Conservation (phyloP, 208 protist species). For the Borovskyia barvae region DNA sequence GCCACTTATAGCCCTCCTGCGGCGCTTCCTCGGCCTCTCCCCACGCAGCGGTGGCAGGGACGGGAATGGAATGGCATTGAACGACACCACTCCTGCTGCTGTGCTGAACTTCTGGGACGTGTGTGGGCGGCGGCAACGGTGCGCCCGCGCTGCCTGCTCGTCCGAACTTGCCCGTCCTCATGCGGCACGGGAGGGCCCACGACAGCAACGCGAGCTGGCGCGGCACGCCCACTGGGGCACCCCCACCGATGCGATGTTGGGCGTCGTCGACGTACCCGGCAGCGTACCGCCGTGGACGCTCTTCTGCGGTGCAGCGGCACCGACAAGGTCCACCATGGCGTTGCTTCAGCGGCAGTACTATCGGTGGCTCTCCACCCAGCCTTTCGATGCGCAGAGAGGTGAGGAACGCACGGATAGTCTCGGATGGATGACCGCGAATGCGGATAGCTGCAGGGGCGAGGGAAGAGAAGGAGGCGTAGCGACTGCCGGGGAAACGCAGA, state of each 20-base stretch:
- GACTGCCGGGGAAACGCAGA: too few relatives aligned
- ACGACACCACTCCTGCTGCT: neutral
- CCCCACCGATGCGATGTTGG: slow-evolving; percentile 44
- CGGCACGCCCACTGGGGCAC: slow-evolving; percentile 28
- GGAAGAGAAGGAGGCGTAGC: too few relatives aligned
- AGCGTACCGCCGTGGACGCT: slow-evolving; percentile 37
- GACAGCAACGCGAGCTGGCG: slow-evolving; percentile 1
- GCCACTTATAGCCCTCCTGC: too few relatives aligned
- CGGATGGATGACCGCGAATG: too few relatives aligned
- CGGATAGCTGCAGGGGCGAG: too few relatives aligned
- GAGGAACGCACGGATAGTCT: too few relatives aligned
- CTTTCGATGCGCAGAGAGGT: too few relatives aligned
- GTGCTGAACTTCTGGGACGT: slow-evolving; percentile 25
- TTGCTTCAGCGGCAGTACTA: slow-evolving; percentile 27
- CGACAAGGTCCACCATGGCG: neutral
- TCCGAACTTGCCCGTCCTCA: neutral
- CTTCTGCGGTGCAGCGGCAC: slow-evolving; percentile 6
- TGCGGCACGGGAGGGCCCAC: neutral
- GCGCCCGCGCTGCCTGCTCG: neutral
- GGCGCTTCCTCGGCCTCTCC: too few relatives aligned
- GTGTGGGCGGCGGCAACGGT: slow-evolving; percentile 14
- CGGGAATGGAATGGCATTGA: too few relatives aligned
- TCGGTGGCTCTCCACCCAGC: slow-evolving; percentile 11
- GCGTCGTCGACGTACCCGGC: slow-evolving; percentile 34
- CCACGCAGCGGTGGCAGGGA: too few relatives aligned